These are phyloP conservation scores for Fomitopsis pinicola DNA, from an alignment of 1,284 basidiomycete genomes.

Conservation along the genomic window DNA sequence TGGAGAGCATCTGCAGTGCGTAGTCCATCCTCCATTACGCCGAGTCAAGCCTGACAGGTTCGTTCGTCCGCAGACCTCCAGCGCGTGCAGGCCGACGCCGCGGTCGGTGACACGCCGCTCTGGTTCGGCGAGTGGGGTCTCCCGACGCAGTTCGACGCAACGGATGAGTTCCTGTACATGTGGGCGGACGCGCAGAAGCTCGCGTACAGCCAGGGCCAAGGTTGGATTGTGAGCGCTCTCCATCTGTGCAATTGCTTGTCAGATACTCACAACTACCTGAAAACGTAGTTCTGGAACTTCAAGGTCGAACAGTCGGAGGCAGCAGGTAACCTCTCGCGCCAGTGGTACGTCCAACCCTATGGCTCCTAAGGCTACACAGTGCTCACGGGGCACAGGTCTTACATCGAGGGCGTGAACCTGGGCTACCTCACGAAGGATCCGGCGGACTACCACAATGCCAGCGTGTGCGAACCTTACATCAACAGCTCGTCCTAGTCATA, in stretches of 20 bases:
- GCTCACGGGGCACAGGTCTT: conserved; percentile 48
- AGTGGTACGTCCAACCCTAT: conserved; percentile 41
- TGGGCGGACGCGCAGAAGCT: conserved; percentile 83
- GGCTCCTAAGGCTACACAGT: too few relatives aligned
- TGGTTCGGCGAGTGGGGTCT: conserved; percentile 66
- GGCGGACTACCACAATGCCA: conserved; percentile 44
- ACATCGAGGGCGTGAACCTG: conserved; percentile 53
- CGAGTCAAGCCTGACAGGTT: not conserved
- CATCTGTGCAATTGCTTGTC: not conserved
- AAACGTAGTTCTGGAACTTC: conserved; percentile 70
- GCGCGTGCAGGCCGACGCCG: conserved; percentile 45
- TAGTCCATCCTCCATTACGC: not conserved
- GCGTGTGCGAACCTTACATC: conserved; percentile 55
- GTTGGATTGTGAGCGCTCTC: conserved; percentile 58
- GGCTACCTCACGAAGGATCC: conserved; percentile 67
- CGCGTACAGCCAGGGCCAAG: conserved; percentile 54
- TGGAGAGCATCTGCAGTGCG: conserved; percentile 67
- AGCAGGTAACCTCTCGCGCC: conserved; percentile 46
- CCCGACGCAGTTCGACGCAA: conserved; percentile 61
- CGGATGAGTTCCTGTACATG: conserved; percentile 55
- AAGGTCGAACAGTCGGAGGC: conserved; percentile 55
- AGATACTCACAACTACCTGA: too few relatives aligned
- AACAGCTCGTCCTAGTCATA: not conserved
- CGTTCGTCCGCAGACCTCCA: conserved; percentile 39
- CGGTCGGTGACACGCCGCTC: conserved; percentile 44